A percentile compares a stretch with the other conserved stretches of the same genome.
Conservation (phyloP, 331 rosid genomes). For the Rhamnella rubrinervis region DNA sequence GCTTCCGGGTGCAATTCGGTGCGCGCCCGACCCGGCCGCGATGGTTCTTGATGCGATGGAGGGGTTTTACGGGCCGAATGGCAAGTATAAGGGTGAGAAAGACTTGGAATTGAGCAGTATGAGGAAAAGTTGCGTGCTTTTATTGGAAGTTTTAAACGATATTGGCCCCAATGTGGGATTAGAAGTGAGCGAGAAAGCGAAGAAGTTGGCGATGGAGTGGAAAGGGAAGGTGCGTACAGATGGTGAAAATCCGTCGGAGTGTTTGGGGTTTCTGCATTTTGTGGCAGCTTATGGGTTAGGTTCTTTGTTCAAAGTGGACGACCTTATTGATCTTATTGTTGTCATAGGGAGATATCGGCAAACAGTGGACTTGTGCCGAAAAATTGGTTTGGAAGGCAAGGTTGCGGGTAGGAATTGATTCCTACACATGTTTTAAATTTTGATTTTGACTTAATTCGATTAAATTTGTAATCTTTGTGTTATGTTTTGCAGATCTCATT, state of each 20-base stretch:
- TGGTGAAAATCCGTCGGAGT: constrained; percentile 36
- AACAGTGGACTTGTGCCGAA: constrained; percentile 47
- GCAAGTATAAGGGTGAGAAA: constrained; percentile 7
- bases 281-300: constrained; percentile 55
- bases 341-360: constrained; percentile 47
- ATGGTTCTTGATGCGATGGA: constrained; percentile 65
- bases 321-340: constrained; percentile 45
- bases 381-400: constrained; percentile 46
- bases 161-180: constrained; percentile 28
- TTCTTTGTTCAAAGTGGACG: constrained; percentile 41
- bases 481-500: constrained; percentile 58
- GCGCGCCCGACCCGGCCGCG: constrained; percentile 49
- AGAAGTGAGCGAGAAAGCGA: constrained; percentile 45
- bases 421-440: not conserved
- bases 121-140: constrained; percentile 45
- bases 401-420: constrained; percentile 44
- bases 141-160: constrained; percentile 58
- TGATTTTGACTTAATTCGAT: constrained; percentile 1
- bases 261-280: constrained; percentile 64
- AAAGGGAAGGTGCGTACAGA: constrained; percentile 34
- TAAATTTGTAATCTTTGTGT: constrained; percentile 6
- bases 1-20: constrained; percentile 46
- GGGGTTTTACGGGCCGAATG: constrained; percentile 37
- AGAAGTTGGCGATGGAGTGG: constrained; percentile 55
- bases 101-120: constrained; percentile 28